Base-by-base conservation (phyloP, 2,329 filamentous ascomycete species). In the Simplicillium sp. region DNA sequence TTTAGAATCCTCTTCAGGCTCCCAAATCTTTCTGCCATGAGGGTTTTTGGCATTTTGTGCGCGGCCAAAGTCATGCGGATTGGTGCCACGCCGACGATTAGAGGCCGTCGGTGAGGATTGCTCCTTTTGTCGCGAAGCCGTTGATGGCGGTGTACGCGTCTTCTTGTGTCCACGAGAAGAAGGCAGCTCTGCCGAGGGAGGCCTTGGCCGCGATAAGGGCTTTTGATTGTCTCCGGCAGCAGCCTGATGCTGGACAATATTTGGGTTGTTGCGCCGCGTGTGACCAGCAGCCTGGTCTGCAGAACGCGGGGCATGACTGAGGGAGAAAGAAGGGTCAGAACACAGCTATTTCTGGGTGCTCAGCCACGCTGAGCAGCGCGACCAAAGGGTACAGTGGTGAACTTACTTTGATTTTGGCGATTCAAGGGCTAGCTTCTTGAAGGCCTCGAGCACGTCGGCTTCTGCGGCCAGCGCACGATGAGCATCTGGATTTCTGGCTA, bases 21-120 rank as follows among this genome's bases (percentile, higher is more conserved):
- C 48, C 56, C 56, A 60, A 0, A 61, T 55, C 17, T 54, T 52
- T 1, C 55, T 44, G 5, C 48, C 48, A 3, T 46, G 39, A 2
- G 42, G 25, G 4, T 51, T 51, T 34, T 53, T 54, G 20, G 47
- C 38, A 36, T 36, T 37, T 7, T 44, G 43, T 0, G 48, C 52
- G 7, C 54, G 51, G n/a, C 52, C 50, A 40, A 54, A 52, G 13
- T 55, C 53, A 20, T 41, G 40, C 2, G 29, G 20, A n/a, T 36
- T 15, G 9, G 32, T 25, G 20, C 29, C 37, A 9, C 37, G 41
- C 11, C 37, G 37, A 29, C 37, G 33, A n/a, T 34, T 15, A 7
- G 41, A 38, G 11, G 37, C 29, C 3, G 47, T 51, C 4, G 52
- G 42, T 29, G 51, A 46, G 0, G 54, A 49, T 1, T 46, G 44